Evolutionary conservation across 2,329 filamentous ascomycete species (phyloP), one percentile per base, ranked within the genome.

Genomic region (Trichoderma lentiforme): DNA sequence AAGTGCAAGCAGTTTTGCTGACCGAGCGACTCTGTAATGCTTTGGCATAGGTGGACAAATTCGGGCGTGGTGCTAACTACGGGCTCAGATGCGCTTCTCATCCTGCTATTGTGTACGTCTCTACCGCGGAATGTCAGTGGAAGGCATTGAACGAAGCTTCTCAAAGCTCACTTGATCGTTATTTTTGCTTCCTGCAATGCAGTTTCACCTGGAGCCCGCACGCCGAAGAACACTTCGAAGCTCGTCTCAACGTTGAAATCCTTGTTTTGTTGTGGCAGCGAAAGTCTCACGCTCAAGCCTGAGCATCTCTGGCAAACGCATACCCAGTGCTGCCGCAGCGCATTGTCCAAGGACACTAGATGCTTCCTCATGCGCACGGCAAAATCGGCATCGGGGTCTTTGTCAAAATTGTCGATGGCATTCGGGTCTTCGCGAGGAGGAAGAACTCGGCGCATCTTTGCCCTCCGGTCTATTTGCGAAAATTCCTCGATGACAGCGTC

Each of bases 271-370:
- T 56, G 63, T 28, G 63, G 63, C 32, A 66, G 21, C 21, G 63
- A 66, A 56, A 66, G 63, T 3, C 63, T 36, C 11, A 66, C 63
- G 30, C 47, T 66, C 63, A 66, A 66, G 30, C 63, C 63, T 11
- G 63, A 66, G 30, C 63, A 66, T 9, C 36, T 66, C 63, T 66
- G 63, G 63, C 63, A 66, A 66, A 66, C 63, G 32, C 63, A 66
- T 21, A 66, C 14, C 63, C 63, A 66, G n/a, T 66, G 30, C n/a
- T 66, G 56, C 30, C 63, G 63, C 9, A 66, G 21, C 14, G 63
- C 63, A 36, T 66, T 66, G 21, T 66, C 63, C 30, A 66, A 66
- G 0, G 63, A 56, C 15, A 56, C 30, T 15, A 66, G 30, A 57
- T 66, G 47, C n/a, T 30, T 66, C 63, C 63, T 56, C 63, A 66